phyloP scores from a whole-genome alignment of 2,329 filamentous ascomycete species.

The Domatiomyces catenatus region DNA sequence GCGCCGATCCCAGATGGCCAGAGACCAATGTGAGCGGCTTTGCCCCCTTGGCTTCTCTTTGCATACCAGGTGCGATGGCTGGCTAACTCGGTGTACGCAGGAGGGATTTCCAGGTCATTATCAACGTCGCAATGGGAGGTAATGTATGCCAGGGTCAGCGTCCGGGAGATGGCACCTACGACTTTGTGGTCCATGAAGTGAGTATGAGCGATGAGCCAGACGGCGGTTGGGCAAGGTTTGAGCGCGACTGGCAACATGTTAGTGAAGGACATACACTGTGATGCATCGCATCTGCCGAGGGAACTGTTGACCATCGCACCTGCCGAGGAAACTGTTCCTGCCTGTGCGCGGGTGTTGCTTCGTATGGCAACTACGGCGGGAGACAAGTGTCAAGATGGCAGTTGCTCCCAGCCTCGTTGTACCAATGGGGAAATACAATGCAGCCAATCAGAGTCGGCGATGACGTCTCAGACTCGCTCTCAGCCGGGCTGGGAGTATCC shows the following conservation, averaged over 20 bases:
- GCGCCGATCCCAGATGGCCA: constrained; percentile 11
- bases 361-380: too few relatives aligned
- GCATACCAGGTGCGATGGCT: background rate
- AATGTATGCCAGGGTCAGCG: constrained; percentile 16
- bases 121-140: constrained; percentile 18
- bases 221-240: constrained; percentile 15
- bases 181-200: constrained; percentile 15
- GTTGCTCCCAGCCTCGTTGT: too few relatives aligned
- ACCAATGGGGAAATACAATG: too few relatives aligned
- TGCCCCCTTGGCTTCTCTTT: background rate
- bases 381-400: too few relatives aligned
- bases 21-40: constrained; percentile 7
- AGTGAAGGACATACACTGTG: constrained; percentile 6
- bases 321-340: too few relatives aligned
- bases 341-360: too few relatives aligned
- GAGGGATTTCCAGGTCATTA: constrained; percentile 12
- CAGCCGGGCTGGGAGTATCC: too few relatives aligned
- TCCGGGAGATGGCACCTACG: constrained; percentile 12
- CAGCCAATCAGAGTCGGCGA: too few relatives aligned
- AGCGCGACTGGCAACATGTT: constrained; percentile 9
- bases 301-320: too few relatives aligned
- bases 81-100: background rate
- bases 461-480: too few relatives aligned
- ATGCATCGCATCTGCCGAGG: too few relatives aligned
- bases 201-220: constrained; percentile 13